Conservation (phyloP, 1,139 yeast genomes). For the Kodamaea alishanica region DNA sequence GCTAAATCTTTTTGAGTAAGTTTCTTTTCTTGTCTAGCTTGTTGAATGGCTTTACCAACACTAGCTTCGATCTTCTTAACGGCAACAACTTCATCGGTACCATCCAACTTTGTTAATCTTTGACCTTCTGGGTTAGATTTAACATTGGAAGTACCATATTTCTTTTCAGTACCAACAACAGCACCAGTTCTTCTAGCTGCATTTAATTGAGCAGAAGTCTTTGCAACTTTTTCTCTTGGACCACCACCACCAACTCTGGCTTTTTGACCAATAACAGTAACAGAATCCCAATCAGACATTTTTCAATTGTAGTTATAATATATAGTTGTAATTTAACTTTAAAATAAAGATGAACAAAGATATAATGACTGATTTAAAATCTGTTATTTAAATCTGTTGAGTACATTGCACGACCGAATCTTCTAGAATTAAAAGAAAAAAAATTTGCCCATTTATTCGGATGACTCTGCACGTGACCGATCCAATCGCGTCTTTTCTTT, state of each 20-base stretch:
- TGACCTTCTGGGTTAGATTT: constrained; percentile 86
- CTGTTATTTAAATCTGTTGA: too few species aligned
- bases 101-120: constrained; percentile 86
- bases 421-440: not conserved
- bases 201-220: constrained; percentile 71
- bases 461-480: too few species aligned
- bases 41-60: constrained; percentile 85
- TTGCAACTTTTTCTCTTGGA: constrained; percentile 83
- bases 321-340: not conserved
- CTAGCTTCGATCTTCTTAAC: constrained; percentile 80
- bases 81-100: constrained; percentile 89
- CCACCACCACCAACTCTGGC: constrained; percentile 88
- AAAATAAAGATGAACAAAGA: not conserved
- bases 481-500: not conserved
- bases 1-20: constrained; percentile 95
- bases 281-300: constrained; percentile 83
- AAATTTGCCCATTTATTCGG: not conserved
- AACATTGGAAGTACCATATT: constrained; percentile 68
- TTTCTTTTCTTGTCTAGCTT: constrained; percentile 85
- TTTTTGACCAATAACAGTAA: constrained; percentile 81
- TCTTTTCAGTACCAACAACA: constrained; percentile 89
- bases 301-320: constrained; percentile 2
- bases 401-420: too few species aligned
- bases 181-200: constrained; percentile 92
- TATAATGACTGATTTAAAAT: too few species aligned